These are phyloP conservation scores for Citrus glauca DNA, from an alignment of 345 rosid species.

Conservation along the genomic window DNA sequence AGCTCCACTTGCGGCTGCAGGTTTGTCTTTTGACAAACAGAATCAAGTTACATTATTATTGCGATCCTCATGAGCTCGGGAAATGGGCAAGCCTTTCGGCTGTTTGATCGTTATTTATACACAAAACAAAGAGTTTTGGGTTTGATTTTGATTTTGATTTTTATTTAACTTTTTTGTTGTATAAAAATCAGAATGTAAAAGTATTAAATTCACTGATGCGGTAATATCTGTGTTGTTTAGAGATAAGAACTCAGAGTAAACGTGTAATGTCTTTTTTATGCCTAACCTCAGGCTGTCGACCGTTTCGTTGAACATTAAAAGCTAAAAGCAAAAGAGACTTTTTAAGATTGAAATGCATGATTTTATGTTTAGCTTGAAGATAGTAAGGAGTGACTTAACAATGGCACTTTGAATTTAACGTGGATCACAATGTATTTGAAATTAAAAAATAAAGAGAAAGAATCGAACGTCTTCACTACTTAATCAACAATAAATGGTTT, in stretches of 20 bases:
- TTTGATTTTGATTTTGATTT: background rate
- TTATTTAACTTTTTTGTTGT: constrained; percentile 16
- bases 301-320: background rate
- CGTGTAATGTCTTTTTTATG: background rate
- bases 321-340: background rate
- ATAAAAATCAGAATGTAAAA: constrained; percentile 14
- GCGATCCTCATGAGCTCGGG: constrained; percentile 77
- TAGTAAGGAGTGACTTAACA: too few species aligned
- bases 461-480: too few species aligned
- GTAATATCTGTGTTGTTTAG: background rate
- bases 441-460: too few species aligned
- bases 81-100: constrained; percentile 86
- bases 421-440: background rate
- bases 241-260: background rate
- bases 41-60: constrained; percentile 65
- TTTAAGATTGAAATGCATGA: too few species aligned
- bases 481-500: too few species aligned
- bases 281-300: background rate
- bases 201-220: constrained; percentile 9
- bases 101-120: constrained; percentile 27
- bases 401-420: background rate
- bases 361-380: too few species aligned
- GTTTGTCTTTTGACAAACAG: constrained; percentile 73
- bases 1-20: constrained; percentile 51
- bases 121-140: background rate